A percentile compares a stretch with the other conserved stretches of the same genome.
These are phyloP conservation scores for Nitzschia putrida DNA, from an alignment of 108 stramenopile genomes.

Conservation along the genomic window DNA sequence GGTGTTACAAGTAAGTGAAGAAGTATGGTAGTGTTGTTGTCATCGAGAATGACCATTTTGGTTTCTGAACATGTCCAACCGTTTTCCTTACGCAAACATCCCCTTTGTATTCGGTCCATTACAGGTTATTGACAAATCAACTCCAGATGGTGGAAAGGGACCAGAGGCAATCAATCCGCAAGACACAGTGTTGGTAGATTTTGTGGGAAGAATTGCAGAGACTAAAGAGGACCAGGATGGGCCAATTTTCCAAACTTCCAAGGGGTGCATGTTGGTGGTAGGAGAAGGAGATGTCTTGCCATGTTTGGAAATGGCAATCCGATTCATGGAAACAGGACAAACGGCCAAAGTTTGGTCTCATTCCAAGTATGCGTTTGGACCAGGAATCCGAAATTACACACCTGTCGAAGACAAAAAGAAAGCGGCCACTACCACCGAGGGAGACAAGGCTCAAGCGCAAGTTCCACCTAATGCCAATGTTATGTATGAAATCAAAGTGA, in stretches of 20 bases:
- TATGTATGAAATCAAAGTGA: conserved; percentile 41
- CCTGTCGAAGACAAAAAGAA: neutral
- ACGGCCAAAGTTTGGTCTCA: conserved; percentile 48
- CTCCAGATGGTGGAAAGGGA: conserved; percentile 17
- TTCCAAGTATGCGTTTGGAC: conserved; percentile 60
- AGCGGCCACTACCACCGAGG: neutral
- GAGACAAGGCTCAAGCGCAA: neutral
- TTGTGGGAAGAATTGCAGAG: conserved; percentile 45
- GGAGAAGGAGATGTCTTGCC: conserved; percentile 60
- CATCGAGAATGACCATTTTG: neutral
- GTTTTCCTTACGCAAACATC: neutral
- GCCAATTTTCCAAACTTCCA: conserved; percentile 35
- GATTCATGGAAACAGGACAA: conserved; percentile 52
- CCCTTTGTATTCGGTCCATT: neutral
- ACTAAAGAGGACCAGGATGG: conserved; percentile 13
- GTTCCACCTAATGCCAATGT: conserved; percentile 54
- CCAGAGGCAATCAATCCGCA: conserved; percentile 31
- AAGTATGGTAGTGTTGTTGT: too few species aligned
- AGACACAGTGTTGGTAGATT: conserved; percentile 48
- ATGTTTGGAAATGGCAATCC: conserved; percentile 57
- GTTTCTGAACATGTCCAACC: neutral
- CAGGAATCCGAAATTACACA: conserved; percentile 20
- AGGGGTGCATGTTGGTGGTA: conserved; percentile 47
- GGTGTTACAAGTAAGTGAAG: conserved; percentile 45
- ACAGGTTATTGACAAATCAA: conserved; percentile 15